A percentile compares a stretch with the other conserved stretches of the same genome.
Evolutionary conservation across 805 yeast species (phyloP).

Genomic region (Zygosaccharomyces kombuchaensis): DNA sequence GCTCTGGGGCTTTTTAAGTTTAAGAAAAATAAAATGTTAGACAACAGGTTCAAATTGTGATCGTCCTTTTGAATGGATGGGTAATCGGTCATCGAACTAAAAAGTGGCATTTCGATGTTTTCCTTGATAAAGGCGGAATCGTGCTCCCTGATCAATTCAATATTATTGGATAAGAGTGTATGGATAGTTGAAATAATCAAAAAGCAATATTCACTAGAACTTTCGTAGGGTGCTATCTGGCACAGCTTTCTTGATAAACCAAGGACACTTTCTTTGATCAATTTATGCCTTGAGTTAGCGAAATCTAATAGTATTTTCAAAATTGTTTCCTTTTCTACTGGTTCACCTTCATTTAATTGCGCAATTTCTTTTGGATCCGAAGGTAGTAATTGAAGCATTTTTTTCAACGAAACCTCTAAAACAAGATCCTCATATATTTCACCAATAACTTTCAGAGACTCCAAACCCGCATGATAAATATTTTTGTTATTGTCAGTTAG

Average conservation of each 20-base stretch:
- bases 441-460: slow-evolving; percentile 47
- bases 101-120: slow-evolving; percentile 19
- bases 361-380: slow-evolving; percentile 36
- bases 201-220: slow-evolving; percentile 26
- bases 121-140: slow-evolving; percentile 19
- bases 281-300: slow-evolving; percentile 30
- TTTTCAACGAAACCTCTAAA: slow-evolving; percentile 49
- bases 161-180: slow-evolving; percentile 27
- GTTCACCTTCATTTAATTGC: slow-evolving; percentile 23
- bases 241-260: slow-evolving; percentile 20
- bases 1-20: slow-evolving; percentile 30
- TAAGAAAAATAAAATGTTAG: slow-evolving; percentile 36
- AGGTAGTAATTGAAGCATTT: slow-evolving; percentile 48
- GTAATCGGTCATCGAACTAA: slow-evolving; percentile 10
- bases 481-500: slow-evolving; percentile 48
- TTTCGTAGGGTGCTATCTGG: slow-evolving; percentile 10
- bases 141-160: slow-evolving; percentile 13
- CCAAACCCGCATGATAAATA: slow-evolving; percentile 49
- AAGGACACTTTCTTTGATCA: slow-evolving; percentile 29
- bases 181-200: slow-evolving; percentile 26
- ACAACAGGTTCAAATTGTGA: slow-evolving; percentile 24
- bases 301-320: slow-evolving; percentile 36
- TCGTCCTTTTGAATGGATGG: slow-evolving; percentile 21
- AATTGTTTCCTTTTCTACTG: slow-evolving; percentile 33
- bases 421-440: slow-evolving; percentile 37